phyloP scores from a whole-genome alignment of 1,139 yeast species.

The Arxiozyma heterogenica region DNA sequence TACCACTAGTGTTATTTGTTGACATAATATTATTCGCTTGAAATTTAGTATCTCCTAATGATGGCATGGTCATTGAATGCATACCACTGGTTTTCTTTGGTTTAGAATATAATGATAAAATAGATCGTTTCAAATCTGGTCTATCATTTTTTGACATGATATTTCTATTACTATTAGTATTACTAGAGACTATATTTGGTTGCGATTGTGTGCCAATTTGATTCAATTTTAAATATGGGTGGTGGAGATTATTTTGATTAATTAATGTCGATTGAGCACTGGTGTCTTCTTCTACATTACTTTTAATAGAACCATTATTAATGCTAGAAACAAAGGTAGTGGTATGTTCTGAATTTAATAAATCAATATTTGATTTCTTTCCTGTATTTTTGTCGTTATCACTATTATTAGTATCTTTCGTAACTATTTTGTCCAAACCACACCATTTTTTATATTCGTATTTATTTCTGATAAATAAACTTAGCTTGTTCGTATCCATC shows the following conservation, averaged over 20 bases:
- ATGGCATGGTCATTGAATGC: background rate
- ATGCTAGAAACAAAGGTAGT: no score
- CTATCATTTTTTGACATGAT: slow-evolving; percentile 26
- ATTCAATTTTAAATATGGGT: background rate
- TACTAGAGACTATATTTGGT: background rate
- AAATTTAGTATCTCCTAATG: background rate
- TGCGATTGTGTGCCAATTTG: slow-evolving; percentile 1
- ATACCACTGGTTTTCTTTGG: slow-evolving; percentile 31
- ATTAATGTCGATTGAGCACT: background rate
- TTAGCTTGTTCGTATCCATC: slow-evolving; percentile 62
- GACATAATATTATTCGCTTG: background rate
- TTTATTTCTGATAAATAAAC: slow-evolving; percentile 81
- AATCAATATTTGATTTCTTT: background rate
- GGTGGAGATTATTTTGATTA: slow-evolving; percentile 4
- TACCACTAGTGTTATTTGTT: background rate
- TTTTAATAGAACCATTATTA: background rate
- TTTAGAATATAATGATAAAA: slow-evolving; percentile 76
- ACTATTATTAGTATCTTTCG: background rate
- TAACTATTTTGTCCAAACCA: slow-evolving; percentile 4
- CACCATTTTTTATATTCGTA: slow-evolving; percentile 89
- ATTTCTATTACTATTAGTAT: background rate
- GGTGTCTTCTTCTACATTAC: background rate
- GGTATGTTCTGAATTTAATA: background rate
- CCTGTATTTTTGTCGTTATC: background rate
- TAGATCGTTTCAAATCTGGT: slow-evolving; percentile 85